These are phyloP conservation scores for Fusarium begoniae DNA, from an alignment of 2,329 filamentous ascomycete species.

Conservation along the genomic window DNA sequence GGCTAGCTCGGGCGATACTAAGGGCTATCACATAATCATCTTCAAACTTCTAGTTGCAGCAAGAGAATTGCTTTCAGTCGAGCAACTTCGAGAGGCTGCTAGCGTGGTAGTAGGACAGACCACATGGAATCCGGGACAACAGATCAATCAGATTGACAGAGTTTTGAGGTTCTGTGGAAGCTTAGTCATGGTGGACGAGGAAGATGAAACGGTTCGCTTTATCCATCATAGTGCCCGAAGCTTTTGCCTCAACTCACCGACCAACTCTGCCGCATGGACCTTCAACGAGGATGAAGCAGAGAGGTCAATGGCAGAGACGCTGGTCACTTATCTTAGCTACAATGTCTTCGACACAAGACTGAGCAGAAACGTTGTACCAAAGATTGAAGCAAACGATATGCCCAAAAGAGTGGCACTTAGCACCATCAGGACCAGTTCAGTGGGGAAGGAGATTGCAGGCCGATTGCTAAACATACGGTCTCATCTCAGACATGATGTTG, in stretches of 20 bases:
- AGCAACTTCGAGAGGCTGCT: conserved; percentile 51
- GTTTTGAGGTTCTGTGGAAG: conserved; percentile 46
- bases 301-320: background rate
- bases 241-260: conserved; percentile 43
- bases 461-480: background rate
- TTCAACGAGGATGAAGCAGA: background rate
- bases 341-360: conserved; percentile 1
- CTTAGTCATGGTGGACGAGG: conserved; percentile 48
- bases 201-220: conserved; percentile 39
- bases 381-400: background rate
- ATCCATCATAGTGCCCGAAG: conserved; percentile 48
- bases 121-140: conserved; percentile 20
- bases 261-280: background rate
- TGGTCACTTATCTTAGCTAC: conserved; percentile 6
- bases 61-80: conserved; percentile 41
- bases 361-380: background rate
- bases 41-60: conserved; percentile 47
- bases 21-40: background rate
- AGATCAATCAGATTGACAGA: background rate
- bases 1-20: background rate
- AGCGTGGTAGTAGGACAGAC: conserved; percentile 48
- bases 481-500: background rate
- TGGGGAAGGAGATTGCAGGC: too few relatives aligned
- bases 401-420: background rate
- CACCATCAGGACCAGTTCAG: background rate